Conservation (phyloP, 225 moss, liverwort and hornwort genomes). For the Rhytidiadelphus loreus region DNA sequence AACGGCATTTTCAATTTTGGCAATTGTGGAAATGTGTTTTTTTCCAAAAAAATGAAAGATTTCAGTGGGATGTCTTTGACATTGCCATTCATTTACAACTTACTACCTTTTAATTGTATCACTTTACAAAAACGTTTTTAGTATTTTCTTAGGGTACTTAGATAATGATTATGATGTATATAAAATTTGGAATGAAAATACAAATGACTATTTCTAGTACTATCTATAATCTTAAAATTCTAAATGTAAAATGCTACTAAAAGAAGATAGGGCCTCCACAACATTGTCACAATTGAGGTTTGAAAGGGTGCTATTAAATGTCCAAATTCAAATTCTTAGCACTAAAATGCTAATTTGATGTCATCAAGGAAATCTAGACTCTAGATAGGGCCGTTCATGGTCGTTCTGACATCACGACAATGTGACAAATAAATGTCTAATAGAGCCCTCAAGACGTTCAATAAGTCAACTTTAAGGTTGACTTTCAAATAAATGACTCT, state of each 20-base stretch:
- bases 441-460: too few relatives aligned
- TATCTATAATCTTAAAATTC: not conserved
- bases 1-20: too few relatives aligned
- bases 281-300: not conserved
- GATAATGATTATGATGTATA: not conserved
- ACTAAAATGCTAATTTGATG: not conserved
- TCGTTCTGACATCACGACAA: too few relatives aligned
- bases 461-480: too few relatives aligned
- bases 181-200: not conserved
- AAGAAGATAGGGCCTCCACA: not conserved
- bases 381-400: too few relatives aligned
- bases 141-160: not conserved
- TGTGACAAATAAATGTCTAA: too few relatives aligned
- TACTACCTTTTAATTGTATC: not conserved
- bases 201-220: not conserved
- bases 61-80: accelerated
- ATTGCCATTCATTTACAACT: too few relatives aligned
- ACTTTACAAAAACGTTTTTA: not conserved
- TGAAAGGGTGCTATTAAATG: not conserved
- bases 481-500: too few relatives aligned
- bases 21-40: accelerated
- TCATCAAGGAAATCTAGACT: too few relatives aligned
- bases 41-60: not conserved
- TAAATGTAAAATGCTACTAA: not conserved
- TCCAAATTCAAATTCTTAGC: not conserved